A percentile compares a stretch with the other conserved stretches of the same genome.
Evolutionary conservation across 345 rosid species (phyloP).

Genomic region (Gossypium mustelinum): DNA sequence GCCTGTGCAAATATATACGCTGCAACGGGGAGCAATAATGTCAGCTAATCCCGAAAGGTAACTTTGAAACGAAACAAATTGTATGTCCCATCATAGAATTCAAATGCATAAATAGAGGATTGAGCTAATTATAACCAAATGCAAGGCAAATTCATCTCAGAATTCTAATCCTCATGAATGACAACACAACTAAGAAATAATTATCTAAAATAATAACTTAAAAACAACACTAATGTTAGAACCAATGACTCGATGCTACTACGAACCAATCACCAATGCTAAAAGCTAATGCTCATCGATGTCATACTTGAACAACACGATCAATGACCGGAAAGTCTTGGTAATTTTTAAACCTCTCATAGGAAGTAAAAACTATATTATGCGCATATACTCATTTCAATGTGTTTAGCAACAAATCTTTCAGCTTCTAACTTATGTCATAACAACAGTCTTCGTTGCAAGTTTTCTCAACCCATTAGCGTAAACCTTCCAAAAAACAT

Average conservation of each 20-base stretch:
- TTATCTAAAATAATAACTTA: neutral
- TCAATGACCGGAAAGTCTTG: neutral
- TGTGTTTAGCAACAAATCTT: neutral
- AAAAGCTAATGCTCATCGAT: neutral
- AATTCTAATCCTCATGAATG: neutral
- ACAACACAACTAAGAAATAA: neutral
- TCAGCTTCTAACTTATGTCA: neutral
- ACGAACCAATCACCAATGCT: neutral
- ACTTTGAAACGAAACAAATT: neutral
- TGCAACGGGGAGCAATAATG: constrained; percentile 27
- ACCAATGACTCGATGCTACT: neutral
- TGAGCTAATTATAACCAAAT: neutral
- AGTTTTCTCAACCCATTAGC: constrained; percentile 3
- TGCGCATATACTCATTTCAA: neutral
- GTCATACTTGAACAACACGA: neutral
- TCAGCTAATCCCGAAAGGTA: neutral
- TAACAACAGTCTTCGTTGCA: neutral
- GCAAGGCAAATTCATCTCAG: neutral
- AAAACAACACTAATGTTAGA: neutral
- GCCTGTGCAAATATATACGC: constrained; percentile 62
- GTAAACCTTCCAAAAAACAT: neutral
- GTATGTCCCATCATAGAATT: neutral
- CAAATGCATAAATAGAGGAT: neutral
- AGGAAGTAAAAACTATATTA: neutral
- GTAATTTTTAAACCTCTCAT: neutral